Evolutionary conservation across 768 basidiomycete genomes (phyloP).

Genomic region (Mycena rebaudengoi): DNA sequence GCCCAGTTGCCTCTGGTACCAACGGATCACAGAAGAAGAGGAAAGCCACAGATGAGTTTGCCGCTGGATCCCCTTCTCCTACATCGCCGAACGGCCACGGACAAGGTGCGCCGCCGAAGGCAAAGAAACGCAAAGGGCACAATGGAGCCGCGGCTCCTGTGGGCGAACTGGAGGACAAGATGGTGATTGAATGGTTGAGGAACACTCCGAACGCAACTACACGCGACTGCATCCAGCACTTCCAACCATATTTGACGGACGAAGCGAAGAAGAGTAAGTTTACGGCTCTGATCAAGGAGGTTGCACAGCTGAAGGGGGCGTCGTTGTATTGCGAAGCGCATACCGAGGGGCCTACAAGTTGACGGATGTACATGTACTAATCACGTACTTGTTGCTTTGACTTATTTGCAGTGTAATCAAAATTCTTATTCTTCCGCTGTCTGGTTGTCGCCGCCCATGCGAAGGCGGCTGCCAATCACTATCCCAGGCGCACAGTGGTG

Average conservation of each 20-base stretch:
- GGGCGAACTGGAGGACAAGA: slow-evolving; percentile 66
- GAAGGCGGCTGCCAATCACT: no score
- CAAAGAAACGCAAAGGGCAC: slow-evolving; percentile 64
- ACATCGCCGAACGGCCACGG: slow-evolving; percentile 39
- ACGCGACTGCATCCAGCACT: slow-evolving; percentile 82
- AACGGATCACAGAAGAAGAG: slow-evolving; percentile 42
- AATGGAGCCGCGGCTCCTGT: slow-evolving; percentile 49
- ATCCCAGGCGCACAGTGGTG: no score
- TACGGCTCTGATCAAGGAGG: slow-evolving; percentile 82
- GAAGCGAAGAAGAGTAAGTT: slow-evolving; percentile 76
- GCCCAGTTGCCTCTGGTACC: slow-evolving; percentile 46
- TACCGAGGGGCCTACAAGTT: slow-evolving; percentile 43
- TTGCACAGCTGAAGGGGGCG: slow-evolving; percentile 77
- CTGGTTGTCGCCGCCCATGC: no score
- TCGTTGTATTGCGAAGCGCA: slow-evolving; percentile 62
- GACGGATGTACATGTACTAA: no score
- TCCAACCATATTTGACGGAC: slow-evolving; percentile 77
- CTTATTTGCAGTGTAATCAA: no score
- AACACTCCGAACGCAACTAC: slow-evolving; percentile 76
- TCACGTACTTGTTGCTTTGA: no score
- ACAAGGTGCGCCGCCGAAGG: slow-evolving; percentile 40
- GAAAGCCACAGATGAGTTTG: slow-evolving; percentile 52
- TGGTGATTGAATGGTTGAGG: slow-evolving; percentile 82
- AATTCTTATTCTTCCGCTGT: no score
- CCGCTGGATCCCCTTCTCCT: slow-evolving; percentile 38